phyloP scores from a whole-genome alignment of 192 early-diverging fungal genomes.

The Paraglomus occultum region DNA sequence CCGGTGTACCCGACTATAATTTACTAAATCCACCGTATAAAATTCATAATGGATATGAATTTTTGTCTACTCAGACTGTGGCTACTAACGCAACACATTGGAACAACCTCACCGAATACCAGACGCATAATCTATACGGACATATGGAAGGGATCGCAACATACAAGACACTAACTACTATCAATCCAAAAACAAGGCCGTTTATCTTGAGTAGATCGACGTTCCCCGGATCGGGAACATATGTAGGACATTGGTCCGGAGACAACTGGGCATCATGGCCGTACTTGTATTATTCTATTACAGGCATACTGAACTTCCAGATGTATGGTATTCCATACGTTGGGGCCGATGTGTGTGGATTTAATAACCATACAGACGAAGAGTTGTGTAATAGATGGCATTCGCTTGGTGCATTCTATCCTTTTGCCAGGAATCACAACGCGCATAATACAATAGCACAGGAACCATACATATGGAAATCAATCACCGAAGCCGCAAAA shows the following conservation, averaged over 20 bases:
- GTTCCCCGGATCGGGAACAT: conserved; percentile 61
- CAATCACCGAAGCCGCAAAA: conserved; percentile 53
- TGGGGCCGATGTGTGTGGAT: conserved; percentile 73
- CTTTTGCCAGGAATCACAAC: conserved; percentile 68
- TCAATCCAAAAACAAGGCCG: conserved; percentile 47
- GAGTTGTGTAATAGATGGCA: conserved; percentile 67
- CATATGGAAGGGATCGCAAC: conserved; percentile 57
- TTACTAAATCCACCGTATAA: conserved; percentile 28
- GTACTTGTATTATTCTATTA: conserved; percentile 57
- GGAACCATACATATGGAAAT: conserved; percentile 60
- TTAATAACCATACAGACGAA: conserved; percentile 55
- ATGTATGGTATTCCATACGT: conserved; percentile 70
- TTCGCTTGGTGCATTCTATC: conserved; percentile 61
- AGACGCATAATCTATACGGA: conserved; percentile 64
- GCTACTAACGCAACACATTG: conserved; percentile 42
- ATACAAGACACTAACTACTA: conserved; percentile 36
- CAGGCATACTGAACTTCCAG: conserved; percentile 62
- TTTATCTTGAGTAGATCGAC: conserved; percentile 65
- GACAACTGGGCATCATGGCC: conserved; percentile 63
- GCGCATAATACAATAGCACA: conserved; percentile 44
- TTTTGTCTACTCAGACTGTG: conserved; percentile 33
- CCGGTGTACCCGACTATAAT: neutral
- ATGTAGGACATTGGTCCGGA: conserved; percentile 53
- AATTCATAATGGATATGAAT: conserved; percentile 37
- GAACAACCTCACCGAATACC: conserved; percentile 47